phyloP scores from a whole-genome alignment of 257 asterid species.

The Solanum ossicruentum region DNA sequence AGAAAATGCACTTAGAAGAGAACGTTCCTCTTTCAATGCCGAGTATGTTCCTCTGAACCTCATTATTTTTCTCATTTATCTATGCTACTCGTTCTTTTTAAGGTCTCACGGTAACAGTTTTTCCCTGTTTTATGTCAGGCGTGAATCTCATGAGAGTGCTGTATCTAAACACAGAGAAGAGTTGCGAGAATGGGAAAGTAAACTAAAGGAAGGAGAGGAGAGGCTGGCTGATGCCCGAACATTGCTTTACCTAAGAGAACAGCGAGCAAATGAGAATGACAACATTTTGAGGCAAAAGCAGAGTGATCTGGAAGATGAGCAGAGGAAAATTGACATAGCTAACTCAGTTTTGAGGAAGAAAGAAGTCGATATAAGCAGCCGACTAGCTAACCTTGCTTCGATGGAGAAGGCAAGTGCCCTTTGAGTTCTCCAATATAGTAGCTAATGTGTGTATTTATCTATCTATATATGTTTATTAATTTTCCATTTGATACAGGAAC shows the following conservation, averaged over 20 bases:
- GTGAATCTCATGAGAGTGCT: slow-evolving; percentile 51
- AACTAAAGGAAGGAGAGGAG: slow-evolving; percentile 78
- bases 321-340: slow-evolving; percentile 51
- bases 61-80: background rate
- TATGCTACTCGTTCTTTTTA: background rate
- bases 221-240: slow-evolving; percentile 74
- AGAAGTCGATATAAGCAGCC: slow-evolving; percentile 66
- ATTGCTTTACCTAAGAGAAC: slow-evolving; percentile 86
- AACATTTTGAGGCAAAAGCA: slow-evolving; percentile 54
- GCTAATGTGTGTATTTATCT: background rate
- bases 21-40: slow-evolving; percentile 49
- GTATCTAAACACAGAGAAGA: slow-evolving; percentile 82
- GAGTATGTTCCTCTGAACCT: slow-evolving; percentile 39
- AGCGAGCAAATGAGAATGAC: slow-evolving; percentile 75
- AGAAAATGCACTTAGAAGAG: slow-evolving; percentile 73
- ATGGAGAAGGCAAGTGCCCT: slow-evolving; percentile 54
- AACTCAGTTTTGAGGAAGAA: slow-evolving; percentile 49
- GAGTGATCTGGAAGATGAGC: slow-evolving; percentile 53
- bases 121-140: slow-evolving; percentile 23
- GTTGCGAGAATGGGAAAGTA: slow-evolving; percentile 80
- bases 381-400: slow-evolving; percentile 36
- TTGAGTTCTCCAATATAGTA: slow-evolving; percentile 1
- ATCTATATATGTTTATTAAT: background rate
- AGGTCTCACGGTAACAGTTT: background rate
- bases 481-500: slow-evolving; percentile 50